Evolutionary conservation across 2,329 filamentous ascomycete species (phyloP), one percentile per base, ranked within the genome.

Genomic region (Paraphoma sp.): DNA sequence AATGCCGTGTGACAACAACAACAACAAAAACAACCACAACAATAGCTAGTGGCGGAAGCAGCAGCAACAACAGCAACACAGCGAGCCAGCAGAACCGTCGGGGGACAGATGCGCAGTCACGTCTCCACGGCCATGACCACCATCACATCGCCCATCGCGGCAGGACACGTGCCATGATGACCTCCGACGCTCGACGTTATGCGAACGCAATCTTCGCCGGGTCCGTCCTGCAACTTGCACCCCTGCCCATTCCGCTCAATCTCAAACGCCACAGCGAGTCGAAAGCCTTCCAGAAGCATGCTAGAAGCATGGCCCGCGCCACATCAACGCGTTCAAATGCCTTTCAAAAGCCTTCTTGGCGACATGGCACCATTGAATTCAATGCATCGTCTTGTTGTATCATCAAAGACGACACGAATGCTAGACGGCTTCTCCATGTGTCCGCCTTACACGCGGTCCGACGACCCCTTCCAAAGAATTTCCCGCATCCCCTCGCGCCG

Each of bases 121-220:
- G 40, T 42, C 40, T 14, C 14, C 2, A 42, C 16, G 14, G 16
- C 40, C 43, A n/a, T 17, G n/a, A n/a, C n/a, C 41, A 23, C 41
- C 12, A 28, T 12, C 17, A 29, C 28, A 16, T 14, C n/a, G 44
- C 23, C 23, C 44, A 14, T 16, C 45, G 33, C 10, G 14, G 14
- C 23, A 47, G 30, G 28, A 46, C 23, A 30, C 29, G 44, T 46
- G 23, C 17, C 46, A 23, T 17, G 5, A 23, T 17, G 5, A 38
- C 18, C 14, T 23, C n/a, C 14, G 31, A 28, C 46, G 23, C n/a
- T 40, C 30, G 17, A 40, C 46, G 31, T 40, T 29, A 48, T 48
- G 57, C 45, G 51, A 60, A 52, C 57, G 54, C 48, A 57, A 57
- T 60, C 57, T 49, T 48, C 51, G 45, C 57, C 54, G 57, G 57